A percentile compares a stretch with the other conserved stretches of the same genome.
Evolutionary conservation across 116 monocot species (phyloP).

Genomic region (Iris pallida): DNA sequence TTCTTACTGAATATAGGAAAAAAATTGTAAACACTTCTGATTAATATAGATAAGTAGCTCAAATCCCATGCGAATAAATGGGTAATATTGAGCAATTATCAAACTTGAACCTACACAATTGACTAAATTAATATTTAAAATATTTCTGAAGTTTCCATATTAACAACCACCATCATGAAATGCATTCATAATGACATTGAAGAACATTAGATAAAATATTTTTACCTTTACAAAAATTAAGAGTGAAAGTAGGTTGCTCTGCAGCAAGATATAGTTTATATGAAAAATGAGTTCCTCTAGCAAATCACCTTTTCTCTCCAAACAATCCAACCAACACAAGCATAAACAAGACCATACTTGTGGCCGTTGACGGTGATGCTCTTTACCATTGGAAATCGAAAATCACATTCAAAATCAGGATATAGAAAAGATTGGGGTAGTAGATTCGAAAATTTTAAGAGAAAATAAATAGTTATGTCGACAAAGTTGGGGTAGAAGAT

Average conservation of each 20-base stretch:
- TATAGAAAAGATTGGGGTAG: conserved; percentile 59
- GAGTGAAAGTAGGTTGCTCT: conserved; percentile 61
- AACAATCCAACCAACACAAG: conserved; percentile 51
- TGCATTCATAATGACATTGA: background rate
- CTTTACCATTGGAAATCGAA: conserved; percentile 56
- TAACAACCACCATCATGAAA: background rate
- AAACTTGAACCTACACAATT: conserved; percentile 43
- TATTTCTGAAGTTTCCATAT: background rate
- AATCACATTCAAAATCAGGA: conserved; percentile 68
- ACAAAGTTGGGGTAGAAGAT: too few species aligned
- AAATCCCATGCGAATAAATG: conserved; percentile 38
- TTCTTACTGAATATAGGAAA: too few species aligned
- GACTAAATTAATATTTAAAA: background rate
- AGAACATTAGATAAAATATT: background rate
- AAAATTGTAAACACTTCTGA: too few species aligned
- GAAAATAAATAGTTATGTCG: too few species aligned
- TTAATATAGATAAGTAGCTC: conserved; percentile 12
- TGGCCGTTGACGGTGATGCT: conserved; percentile 77
- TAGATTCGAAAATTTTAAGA: too few species aligned
- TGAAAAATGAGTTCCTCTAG: conserved; percentile 72
- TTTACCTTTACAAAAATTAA: conserved; percentile 36
- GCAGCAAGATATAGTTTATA: conserved; percentile 65
- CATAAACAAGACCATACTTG: conserved; percentile 55
- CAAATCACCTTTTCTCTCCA: conserved; percentile 64
- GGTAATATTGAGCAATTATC: conserved; percentile 56